Evolutionary conservation across 306 rosid species (phyloP).

Genomic region (Acacia crassicarpa): DNA sequence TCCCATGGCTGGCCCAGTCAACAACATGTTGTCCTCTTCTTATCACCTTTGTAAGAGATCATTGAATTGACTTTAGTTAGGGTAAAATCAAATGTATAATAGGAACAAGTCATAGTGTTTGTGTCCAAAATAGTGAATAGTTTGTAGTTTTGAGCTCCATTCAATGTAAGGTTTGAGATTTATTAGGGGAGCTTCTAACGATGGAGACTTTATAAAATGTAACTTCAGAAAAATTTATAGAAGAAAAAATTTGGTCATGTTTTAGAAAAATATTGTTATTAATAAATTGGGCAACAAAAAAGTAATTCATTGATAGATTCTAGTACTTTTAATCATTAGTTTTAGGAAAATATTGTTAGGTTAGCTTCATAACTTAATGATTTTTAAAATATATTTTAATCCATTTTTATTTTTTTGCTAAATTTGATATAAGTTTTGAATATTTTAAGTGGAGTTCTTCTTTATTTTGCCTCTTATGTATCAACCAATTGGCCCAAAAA

Average conservation of each 20-base stretch:
- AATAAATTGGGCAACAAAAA: not conserved
- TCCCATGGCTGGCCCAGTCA: slow-evolving; percentile 22
- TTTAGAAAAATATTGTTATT: not conserved
- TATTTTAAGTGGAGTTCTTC: too few relatives aligned
- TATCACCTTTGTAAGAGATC: not conserved
- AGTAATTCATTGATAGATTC: not conserved
- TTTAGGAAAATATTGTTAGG: not conserved
- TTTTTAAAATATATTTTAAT: too few relatives aligned
- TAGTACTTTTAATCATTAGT: not conserved
- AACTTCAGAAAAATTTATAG: too few relatives aligned
- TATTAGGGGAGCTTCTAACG: too few relatives aligned
- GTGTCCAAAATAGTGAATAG: not conserved
- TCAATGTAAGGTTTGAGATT: too few relatives aligned
- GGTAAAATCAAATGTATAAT: not conserved
- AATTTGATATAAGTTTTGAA: too few relatives aligned
- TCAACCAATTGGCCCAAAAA: too few relatives aligned
- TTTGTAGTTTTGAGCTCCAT: not conserved
- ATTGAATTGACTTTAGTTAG: not conserved
- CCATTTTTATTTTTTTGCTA: too few relatives aligned
- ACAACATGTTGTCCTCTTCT: not conserved
- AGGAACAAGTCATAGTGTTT: not conserved
- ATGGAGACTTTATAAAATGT: too few relatives aligned
- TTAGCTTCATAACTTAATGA: too few relatives aligned
- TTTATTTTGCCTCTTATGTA: too few relatives aligned
- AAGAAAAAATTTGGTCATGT: not conserved